Base-by-base conservation (phyloP, 1,284 basidiomycete species). In the Amylostereum chailletii region DNA sequence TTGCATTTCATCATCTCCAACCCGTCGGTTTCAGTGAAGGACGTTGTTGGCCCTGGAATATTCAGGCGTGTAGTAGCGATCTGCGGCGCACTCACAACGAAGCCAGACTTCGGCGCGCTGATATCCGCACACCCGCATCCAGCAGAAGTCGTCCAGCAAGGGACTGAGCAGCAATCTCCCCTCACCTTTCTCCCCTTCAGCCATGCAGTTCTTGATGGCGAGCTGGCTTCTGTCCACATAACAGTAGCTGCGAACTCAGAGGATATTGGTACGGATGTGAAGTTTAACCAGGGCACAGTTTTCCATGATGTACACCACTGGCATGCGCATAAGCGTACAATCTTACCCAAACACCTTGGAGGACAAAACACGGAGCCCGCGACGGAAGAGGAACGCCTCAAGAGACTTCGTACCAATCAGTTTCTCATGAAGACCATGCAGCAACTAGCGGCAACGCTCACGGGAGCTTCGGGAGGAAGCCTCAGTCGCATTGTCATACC, bases 301-400 rank as follows among this genome's bases (percentile, higher is more conserved):
- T 80, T 79, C 62, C 57, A 65, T 2, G 83, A 84, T 51, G 70
- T 68, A 0, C 64, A 62, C 11, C 81, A 82, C 55, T 84, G 82
- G 82, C 79, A 83, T 54, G 76, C 72, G 50, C 59, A 69, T 48
- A 65, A 64, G 37, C 72, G 64, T 26, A 50, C 75, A 0, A 69
- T 83, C 5, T 60, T 86, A 0, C 81, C 81, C 5, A 67, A 70
- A 10, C 72, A 79, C 60, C 65, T 77, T 0, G 80, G 80, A 1
- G 80, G 79, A 1, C 67, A 70, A 31, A 58, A 60, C 6, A 49
- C 58, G 9, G 57, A 66, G 53, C 59, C 61, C 3, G 34, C 50
- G 47, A 65, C 64, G 26, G 69, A 61, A 52, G 59, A 67, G 61
- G 62, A 67, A 46, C 67, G 70, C 34, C 62, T 51, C 51, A 68